These are phyloP conservation scores for Decorospora gaudefroyi DNA, from an alignment of 2,329 filamentous ascomycete species.

Conservation along the genomic window DNA sequence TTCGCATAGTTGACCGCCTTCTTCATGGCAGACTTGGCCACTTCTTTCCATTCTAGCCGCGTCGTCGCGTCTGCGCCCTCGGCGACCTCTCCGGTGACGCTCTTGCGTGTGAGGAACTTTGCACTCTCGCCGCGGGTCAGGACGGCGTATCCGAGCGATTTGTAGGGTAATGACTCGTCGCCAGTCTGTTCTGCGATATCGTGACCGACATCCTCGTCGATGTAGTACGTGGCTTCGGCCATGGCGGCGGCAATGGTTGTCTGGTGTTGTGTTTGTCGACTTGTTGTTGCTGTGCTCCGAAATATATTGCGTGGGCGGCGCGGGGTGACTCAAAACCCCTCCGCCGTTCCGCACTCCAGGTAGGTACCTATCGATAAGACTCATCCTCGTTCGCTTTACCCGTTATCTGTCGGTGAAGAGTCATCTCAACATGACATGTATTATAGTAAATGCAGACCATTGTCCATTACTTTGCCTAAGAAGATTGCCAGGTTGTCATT, in stretches of 20 bases:
- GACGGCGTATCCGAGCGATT: slow-evolving; percentile 77
- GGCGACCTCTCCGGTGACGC: slow-evolving; percentile 42
- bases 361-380: slow-evolving; percentile 22
- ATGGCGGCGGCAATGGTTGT: slow-evolving; percentile 42
- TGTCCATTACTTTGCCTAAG: neutral
- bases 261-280: slow-evolving; percentile 21
- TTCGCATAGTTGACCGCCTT: slow-evolving; percentile 78
- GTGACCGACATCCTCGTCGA: slow-evolving; percentile 78
- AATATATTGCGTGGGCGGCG: slow-evolving; percentile 37
- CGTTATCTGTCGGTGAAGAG: slow-evolving; percentile 19
- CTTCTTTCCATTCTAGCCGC: slow-evolving; percentile 75
- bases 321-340: slow-evolving; percentile 32
- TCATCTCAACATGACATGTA: neutral
- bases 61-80: slow-evolving; percentile 62
- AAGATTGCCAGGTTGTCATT: neutral
- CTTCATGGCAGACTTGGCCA: slow-evolving; percentile 82
- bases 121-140: slow-evolving; percentile 68
- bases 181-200: slow-evolving; percentile 70
- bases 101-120: slow-evolving; percentile 69
- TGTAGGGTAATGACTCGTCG: slow-evolving; percentile 75
- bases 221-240: slow-evolving; percentile 62
- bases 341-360: slow-evolving; percentile 17
- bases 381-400: slow-evolving; percentile 4
- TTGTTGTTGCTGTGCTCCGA: slow-evolving; percentile 25
- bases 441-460: neutral